phyloP scores from a whole-genome alignment of 768 basidiomycete genomes.

The Sutorius australiensis region DNA sequence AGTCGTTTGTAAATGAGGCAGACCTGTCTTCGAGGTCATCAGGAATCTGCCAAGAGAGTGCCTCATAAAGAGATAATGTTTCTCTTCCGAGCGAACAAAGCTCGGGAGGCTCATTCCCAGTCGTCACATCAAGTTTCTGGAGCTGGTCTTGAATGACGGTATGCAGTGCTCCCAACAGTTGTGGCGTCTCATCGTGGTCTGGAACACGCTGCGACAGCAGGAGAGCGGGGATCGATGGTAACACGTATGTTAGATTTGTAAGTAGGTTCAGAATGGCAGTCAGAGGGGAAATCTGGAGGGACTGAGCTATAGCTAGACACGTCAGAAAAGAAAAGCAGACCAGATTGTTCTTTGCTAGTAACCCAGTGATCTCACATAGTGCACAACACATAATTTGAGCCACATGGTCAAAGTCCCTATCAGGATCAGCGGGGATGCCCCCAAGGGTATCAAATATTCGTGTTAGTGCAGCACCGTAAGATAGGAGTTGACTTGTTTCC shows the following conservation, averaged over 20 bases:
- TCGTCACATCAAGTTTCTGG: constrained; percentile 32
- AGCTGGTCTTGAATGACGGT: constrained; percentile 39
- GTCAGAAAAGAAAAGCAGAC: constrained; percentile 33
- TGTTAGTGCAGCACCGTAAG: constrained; percentile 43
- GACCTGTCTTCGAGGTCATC: constrained; percentile 40
- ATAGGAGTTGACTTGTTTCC: constrained; percentile 21
- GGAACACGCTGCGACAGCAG: constrained; percentile 32
- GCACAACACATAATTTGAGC: constrained; percentile 32
- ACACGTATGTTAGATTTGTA: constrained; percentile 39
- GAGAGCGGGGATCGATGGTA: constrained; percentile 45
- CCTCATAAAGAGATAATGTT: constrained; percentile 49
- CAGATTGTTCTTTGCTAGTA: constrained; percentile 35
- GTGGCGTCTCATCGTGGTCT: constrained; percentile 26
- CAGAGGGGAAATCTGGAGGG: constrained; percentile 41
- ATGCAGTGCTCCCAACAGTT: constrained; percentile 40
- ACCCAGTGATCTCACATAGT: constrained; percentile 38
- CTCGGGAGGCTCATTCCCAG: constrained; percentile 21
- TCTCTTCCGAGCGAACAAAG: constrained; percentile 38
- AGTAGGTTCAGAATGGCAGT: constrained; percentile 53
- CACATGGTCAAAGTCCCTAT: constrained; percentile 17
- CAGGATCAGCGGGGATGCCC: constrained; percentile 17
- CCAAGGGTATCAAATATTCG: constrained; percentile 32
- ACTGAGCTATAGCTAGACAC: constrained; percentile 6
- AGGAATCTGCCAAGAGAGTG: constrained; percentile 45
- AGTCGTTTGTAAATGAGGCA: constrained; percentile 1